A percentile compares a stretch with the other conserved stretches of the same genome.
phyloP scores from a whole-genome alignment of 306 rosid species.

The Malus orientalis region DNA sequence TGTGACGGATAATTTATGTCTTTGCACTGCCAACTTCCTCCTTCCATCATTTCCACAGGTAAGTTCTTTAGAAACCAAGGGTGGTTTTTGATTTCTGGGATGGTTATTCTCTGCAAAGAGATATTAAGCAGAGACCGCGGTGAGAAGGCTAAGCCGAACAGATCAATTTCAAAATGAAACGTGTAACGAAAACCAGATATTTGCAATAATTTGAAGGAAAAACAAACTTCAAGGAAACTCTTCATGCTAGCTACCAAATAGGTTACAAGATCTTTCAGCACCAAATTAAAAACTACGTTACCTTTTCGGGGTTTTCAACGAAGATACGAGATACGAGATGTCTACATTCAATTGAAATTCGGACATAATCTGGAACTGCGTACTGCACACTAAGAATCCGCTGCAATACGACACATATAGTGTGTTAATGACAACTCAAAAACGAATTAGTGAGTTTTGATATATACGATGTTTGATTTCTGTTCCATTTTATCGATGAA shows the following conservation, averaged over 20 bases:
- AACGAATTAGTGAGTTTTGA: background rate
- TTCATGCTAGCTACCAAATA: background rate
- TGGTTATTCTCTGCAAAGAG: slow-evolving; percentile 60
- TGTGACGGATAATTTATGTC: slow-evolving; percentile 63
- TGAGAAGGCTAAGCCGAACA: background rate
- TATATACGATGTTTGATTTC: background rate
- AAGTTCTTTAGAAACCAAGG: slow-evolving; percentile 74
- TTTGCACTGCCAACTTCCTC: slow-evolving; percentile 55
- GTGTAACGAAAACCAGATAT: background rate
- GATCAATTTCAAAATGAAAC: background rate
- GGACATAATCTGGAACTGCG: slow-evolving; percentile 49
- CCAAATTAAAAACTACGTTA: slow-evolving; percentile 8
- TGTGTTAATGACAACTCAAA: slow-evolving; percentile 13
- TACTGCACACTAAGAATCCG: slow-evolving; percentile 63
- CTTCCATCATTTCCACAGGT: slow-evolving; percentile 61
- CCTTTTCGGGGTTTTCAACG: slow-evolving; percentile 72
- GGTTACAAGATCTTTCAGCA: background rate
- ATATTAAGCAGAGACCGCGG: background rate
- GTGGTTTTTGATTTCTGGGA: slow-evolving; percentile 59
- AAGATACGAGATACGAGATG: slow-evolving; percentile 68
- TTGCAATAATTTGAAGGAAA: background rate
- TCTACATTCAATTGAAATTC: slow-evolving; percentile 56
- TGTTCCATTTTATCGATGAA: background rate
- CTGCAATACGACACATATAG: slow-evolving; percentile 33
- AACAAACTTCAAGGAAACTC: background rate